A percentile compares a stretch with the other conserved stretches of the same genome.
These are phyloP conservation scores for Oryza glumipatula DNA, from an alignment of 176 grass and related monocot species.

Conservation along the genomic window DNA sequence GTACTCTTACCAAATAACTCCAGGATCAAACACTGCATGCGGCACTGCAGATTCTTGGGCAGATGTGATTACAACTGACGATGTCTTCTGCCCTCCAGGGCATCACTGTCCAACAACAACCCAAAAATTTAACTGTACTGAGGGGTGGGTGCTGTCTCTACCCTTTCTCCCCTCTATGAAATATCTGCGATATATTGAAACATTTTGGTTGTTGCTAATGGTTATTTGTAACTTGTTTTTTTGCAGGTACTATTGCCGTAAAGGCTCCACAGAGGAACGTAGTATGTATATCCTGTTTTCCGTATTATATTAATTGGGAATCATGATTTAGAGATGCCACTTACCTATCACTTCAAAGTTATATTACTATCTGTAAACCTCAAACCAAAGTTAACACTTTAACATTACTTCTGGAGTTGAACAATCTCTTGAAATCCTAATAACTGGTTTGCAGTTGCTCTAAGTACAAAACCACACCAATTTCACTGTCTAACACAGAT, in stretches of 20 bases:
- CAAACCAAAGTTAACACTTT: slow-evolving; percentile 22
- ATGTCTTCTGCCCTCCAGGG: slow-evolving; percentile 75
- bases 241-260: slow-evolving; percentile 64
- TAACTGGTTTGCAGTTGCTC: slow-evolving; percentile 22
- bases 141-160: slow-evolving; percentile 61
- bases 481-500: slow-evolving; percentile 2
- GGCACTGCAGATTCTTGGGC: slow-evolving; percentile 73
- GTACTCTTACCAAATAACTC: slow-evolving; percentile 75
- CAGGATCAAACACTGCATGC: slow-evolving; percentile 45
- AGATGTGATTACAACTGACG: slow-evolving; percentile 59
- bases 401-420: not conserved
- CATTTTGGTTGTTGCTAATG: slow-evolving; percentile 9
- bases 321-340: not conserved
- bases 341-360: slow-evolving; percentile 30
- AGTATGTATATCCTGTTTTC: slow-evolving; percentile 49
- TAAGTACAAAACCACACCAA: not conserved
- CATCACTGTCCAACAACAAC: slow-evolving; percentile 72
- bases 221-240: slow-evolving; percentile 34
- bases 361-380: slow-evolving; percentile 24
- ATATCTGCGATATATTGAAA: slow-evolving; percentile 13
- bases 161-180: not conserved
- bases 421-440: slow-evolving; percentile 24
- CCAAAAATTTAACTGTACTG: slow-evolving; percentile 59
- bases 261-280: slow-evolving; percentile 54
- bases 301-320: slow-evolving; percentile 11